Base-by-base conservation (phyloP, 139 green algal species). In the Marvania coccoides region DNA sequence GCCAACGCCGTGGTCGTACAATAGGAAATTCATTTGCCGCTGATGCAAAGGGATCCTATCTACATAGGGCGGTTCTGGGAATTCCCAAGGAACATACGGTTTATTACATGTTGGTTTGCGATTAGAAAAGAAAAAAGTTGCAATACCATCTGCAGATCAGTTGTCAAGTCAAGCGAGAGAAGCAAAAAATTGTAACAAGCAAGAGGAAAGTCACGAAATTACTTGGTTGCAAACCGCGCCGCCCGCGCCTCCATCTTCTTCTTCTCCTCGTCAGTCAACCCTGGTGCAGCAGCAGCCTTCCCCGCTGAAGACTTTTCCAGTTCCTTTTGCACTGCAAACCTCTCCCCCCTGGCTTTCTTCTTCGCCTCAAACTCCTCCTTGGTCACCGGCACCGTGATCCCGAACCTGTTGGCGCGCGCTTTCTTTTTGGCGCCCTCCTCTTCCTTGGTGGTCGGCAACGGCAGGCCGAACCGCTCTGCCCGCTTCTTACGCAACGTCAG, bases 391-490 rank as follows among this genome's bases (percentile, higher is more conserved):
- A 58, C 40, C 54, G 36, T 12, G 4, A 69, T 36, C 23, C 68
- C 39, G 53, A 69, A 63, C 23, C 67, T 72, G 38, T 34, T 61
- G 31, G 67, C 67, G 26, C 67, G 30, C 14, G 53, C 65, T 39
- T 58, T 38, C 34, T 55, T 59, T 6, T 59, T 66, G 0, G 13
- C 39, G 9, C 9, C 51, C 37, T 66, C 66, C 54, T 78, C 70
- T 28, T 59, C 63, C 31, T 63, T 69, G n/a, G 38, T 36, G 19
- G 67, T 37, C 4, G 72, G 72, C 5, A 67, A 36, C 14, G 72
- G 72, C 58, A 79, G 34, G 34, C 72, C 72, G 58, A 79, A 79
- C n/a, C 72, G 47, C 58, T 71, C 60, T 0, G 72, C 72, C 10
- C 72, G 65, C 67, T 75, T 75, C 47, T 80, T 80, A 28, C 67